These are phyloP conservation scores for Babesia sp. DNA, from an alignment of 169 alveolate species.

Conservation along the genomic window DNA sequence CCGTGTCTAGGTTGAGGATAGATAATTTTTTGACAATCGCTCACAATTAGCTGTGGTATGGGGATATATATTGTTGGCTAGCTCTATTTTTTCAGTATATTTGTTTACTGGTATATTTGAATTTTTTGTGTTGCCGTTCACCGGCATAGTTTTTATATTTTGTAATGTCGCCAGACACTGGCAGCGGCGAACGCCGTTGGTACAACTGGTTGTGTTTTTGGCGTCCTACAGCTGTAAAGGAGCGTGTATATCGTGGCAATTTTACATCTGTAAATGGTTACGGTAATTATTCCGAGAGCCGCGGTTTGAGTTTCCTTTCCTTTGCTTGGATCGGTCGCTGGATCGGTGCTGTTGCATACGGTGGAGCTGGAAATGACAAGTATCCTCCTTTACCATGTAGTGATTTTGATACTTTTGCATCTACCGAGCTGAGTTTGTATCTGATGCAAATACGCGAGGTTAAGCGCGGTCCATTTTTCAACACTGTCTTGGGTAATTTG, in stretches of 20 bases:
- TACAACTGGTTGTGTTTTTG: background rate
- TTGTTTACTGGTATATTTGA: background rate
- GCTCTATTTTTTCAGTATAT: background rate
- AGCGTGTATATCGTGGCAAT: background rate
- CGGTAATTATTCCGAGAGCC: conserved; percentile 19
- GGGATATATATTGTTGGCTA: too few relatives aligned
- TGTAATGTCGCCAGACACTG: background rate
- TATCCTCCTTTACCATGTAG: conserved; percentile 51
- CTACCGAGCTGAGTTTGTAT: conserved; percentile 46
- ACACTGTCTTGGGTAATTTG: conserved; percentile 40
- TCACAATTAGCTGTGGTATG: too few relatives aligned
- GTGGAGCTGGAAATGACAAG: conserved; percentile 34
- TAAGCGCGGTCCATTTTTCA: conserved; percentile 23
- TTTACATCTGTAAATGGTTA: conserved; percentile 27
- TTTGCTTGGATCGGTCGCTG: conserved; percentile 60
- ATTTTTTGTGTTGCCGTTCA: too few relatives aligned
- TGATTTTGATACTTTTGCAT: conserved; percentile 55
- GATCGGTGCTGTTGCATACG: conserved; percentile 48
- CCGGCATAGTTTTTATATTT: too few relatives aligned
- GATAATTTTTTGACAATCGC: too few relatives aligned
- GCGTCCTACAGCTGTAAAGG: conserved; percentile 1
- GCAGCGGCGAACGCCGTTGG: background rate
- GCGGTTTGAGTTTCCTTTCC: conserved; percentile 41
- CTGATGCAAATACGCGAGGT: conserved; percentile 14
- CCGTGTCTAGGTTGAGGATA: too few relatives aligned